These are phyloP conservation scores for Ustilago nuda DNA, from an alignment of 1,284 basidiomycete species.

Conservation along the genomic window DNA sequence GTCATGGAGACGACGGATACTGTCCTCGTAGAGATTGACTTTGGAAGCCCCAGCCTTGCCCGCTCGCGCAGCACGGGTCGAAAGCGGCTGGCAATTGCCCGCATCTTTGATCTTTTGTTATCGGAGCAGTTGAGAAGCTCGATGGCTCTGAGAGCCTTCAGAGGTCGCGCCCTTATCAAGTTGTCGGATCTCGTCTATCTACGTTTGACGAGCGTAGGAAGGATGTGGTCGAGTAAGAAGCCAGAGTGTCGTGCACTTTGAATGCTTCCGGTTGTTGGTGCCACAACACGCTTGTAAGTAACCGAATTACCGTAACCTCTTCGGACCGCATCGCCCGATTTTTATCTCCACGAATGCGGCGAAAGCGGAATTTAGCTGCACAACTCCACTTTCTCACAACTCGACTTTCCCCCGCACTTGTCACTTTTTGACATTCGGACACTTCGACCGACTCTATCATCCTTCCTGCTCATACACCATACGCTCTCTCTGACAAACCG, in stretches of 20 bases:
- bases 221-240: background rate
- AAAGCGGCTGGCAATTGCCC: constrained; percentile 2
- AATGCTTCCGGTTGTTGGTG: background rate
- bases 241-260: background rate
- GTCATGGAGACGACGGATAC: background rate
- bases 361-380: constrained; percentile 29
- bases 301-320: constrained; percentile 24
- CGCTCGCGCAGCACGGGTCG: constrained; percentile 18
- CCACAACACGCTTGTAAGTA: constrained; percentile 3
- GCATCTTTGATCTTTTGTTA: constrained; percentile 7
- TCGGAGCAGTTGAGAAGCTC: background rate
- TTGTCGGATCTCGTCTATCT: background rate
- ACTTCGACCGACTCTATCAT: constrained; percentile 15
- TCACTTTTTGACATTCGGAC: constrained; percentile 2
- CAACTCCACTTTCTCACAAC: background rate
- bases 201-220: background rate
- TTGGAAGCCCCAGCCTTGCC: background rate
- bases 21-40: background rate
- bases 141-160: background rate
- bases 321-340: constrained; percentile 6
- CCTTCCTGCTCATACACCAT: background rate
- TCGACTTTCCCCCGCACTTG: constrained; percentile 24
- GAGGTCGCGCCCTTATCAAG: background rate
- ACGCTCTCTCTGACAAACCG: too few species aligned
- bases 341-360: constrained; percentile 5